These are phyloP conservation scores for Fraxinus velutina DNA, from an alignment of 305 asterid species.

Conservation along the genomic window DNA sequence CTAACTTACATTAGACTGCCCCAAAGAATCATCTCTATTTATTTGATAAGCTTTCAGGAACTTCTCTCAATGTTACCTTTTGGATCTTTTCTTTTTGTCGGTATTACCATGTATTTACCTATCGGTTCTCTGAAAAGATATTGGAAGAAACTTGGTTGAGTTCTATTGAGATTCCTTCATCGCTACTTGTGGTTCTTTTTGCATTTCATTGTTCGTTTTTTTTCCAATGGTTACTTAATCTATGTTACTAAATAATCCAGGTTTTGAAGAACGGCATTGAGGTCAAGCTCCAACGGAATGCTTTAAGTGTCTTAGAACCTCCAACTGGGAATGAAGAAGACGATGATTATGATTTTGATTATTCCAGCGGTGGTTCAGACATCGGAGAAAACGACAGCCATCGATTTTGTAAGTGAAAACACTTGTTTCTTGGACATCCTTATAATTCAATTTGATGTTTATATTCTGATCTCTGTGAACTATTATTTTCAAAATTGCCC, in stretches of 20 bases:
- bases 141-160: background rate
- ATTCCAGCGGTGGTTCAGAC: conserved; percentile 81
- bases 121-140: background rate
- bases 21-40: background rate
- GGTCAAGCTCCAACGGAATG: conserved; percentile 92
- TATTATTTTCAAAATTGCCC: background rate
- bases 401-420: conserved; percentile 54
- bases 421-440: background rate
- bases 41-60: background rate
- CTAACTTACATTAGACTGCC: no score
- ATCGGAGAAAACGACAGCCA: conserved; percentile 53
- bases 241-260: conserved; percentile 31
- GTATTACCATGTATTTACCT: background rate
- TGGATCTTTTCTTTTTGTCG: background rate
- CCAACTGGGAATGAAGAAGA: conserved; percentile 90
- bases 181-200: background rate
- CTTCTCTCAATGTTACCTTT: background rate
- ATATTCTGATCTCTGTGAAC: background rate
- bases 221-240: background rate
- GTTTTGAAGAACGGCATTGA: conserved; percentile 92
- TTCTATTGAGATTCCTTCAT: background rate
- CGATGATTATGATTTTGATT: conserved; percentile 61
- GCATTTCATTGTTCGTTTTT: background rate
- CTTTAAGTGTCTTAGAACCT: conserved; percentile 82
- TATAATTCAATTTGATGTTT: background rate